phyloP scores from a whole-genome alignment of 2,329 filamentous ascomycete genomes.

The Calonectria pteridis region DNA sequence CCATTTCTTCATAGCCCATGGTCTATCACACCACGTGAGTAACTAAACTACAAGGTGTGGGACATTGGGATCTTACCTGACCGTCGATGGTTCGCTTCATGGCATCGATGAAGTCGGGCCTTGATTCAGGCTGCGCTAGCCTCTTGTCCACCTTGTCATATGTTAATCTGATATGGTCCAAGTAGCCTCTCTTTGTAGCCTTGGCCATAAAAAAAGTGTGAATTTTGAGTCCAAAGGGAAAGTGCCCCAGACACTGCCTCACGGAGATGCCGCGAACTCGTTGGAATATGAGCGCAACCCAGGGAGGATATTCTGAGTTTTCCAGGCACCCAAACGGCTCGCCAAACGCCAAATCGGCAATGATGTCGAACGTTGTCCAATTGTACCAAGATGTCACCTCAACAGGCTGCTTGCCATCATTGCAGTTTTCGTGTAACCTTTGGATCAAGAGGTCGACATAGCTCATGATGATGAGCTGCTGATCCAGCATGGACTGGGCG shows the following conservation, averaged over 20 bases:
- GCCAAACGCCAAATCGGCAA: conserved; percentile 46
- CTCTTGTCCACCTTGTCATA: neutral
- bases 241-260: neutral
- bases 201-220: neutral
- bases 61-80: neutral
- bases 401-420: conserved; percentile 8
- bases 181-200: neutral
- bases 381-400: conserved; percentile 47
- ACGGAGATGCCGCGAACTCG: neutral
- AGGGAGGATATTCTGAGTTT: neutral
- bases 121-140: neutral
- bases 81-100: neutral
- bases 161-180: neutral
- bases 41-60: neutral
- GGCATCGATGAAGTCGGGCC: neutral
- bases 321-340: conserved; percentile 42
- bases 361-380: conserved; percentile 47
- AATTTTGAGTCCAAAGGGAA: neutral
- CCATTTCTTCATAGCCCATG: neutral
- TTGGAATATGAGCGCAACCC: neutral
- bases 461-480: conserved; percentile 47
- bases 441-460: conserved; percentile 56
- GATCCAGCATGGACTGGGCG: conserved; percentile 38
- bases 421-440: conserved; percentile 49
- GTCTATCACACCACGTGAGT: neutral